Conservation (phyloP, 1,139 yeast species). For the Scheffersomyces parashehatae region DNA sequence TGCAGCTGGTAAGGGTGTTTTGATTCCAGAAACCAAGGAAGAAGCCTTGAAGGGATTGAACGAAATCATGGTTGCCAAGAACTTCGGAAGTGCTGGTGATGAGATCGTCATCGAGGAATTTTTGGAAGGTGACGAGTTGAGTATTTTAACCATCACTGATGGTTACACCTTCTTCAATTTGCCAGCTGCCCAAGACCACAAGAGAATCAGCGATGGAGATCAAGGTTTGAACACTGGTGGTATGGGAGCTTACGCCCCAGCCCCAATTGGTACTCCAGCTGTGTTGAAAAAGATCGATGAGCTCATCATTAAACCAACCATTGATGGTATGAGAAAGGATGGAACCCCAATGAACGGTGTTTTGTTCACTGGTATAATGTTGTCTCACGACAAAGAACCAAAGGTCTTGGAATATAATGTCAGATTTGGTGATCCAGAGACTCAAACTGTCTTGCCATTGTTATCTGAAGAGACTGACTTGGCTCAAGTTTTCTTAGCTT, state of each 20-base stretch:
- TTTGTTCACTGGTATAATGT: slow-evolving; percentile 94
- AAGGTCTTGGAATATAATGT: slow-evolving; percentile 96
- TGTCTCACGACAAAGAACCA: slow-evolving; percentile 77
- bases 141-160: slow-evolving; percentile 88
- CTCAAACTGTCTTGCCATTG: slow-evolving; percentile 92
- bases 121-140: slow-evolving; percentile 94
- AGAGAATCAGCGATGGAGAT: slow-evolving; percentile 92
- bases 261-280: slow-evolving; percentile 81
- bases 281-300: slow-evolving; percentile 69
- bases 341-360: slow-evolving; percentile 96
- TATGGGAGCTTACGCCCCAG: slow-evolving; percentile 99
- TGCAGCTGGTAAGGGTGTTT: slow-evolving; percentile 98
- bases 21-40: slow-evolving; percentile 80
- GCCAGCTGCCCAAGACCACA: slow-evolving; percentile 98
- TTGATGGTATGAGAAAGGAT: slow-evolving; percentile 95
- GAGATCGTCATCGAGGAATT: slow-evolving; percentile 96
- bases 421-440: slow-evolving; percentile 98
- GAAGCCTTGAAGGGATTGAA: slow-evolving; percentile 86
- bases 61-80: slow-evolving; percentile 86
- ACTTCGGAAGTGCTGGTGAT: slow-evolving; percentile 92
- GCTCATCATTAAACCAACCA: slow-evolving; percentile 81
- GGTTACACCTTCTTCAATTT: slow-evolving; percentile 89
- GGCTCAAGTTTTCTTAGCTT: slow-evolving; percentile 88
- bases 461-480: slow-evolving; percentile 82
- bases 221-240: slow-evolving; percentile 97